These are phyloP conservation scores for Psilocybe azurescens DNA, from an alignment of 768 basidiomycete species.

Conservation along the genomic window DNA sequence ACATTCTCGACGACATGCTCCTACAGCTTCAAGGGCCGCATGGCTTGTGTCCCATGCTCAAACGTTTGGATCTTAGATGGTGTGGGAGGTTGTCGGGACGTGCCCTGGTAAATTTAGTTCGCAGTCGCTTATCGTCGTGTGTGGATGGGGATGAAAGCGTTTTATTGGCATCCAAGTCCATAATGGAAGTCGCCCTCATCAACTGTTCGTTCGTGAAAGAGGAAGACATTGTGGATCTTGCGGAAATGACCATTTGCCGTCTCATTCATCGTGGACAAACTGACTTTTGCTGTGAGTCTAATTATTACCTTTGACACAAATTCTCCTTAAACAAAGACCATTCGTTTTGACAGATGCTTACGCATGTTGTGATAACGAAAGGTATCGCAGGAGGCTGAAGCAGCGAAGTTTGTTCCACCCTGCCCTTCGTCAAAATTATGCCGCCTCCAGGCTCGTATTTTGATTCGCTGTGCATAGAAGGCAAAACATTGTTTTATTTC, in stretches of 20 bases:
- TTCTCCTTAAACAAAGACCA: conserved; percentile 7
- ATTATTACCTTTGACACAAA: neutral
- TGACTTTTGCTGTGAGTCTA: conserved; percentile 61
- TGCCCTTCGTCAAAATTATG: conserved; percentile 3
- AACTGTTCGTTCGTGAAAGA: conserved; percentile 64
- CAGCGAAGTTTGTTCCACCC: conserved; percentile 30
- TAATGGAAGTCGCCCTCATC: conserved; percentile 52
- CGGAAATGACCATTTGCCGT: conserved; percentile 50
- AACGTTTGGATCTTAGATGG: conserved; percentile 61
- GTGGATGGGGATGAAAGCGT: neutral
- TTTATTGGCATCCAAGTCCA: conserved; percentile 11
- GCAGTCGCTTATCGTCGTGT: conserved; percentile 34
- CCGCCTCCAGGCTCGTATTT: conserved; percentile 17
- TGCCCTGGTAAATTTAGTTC: conserved; percentile 55
- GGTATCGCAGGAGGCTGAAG: conserved; percentile 57
- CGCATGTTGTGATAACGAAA: conserved; percentile 60
- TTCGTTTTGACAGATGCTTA: conserved; percentile 37
- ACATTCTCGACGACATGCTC: conserved; percentile 54
- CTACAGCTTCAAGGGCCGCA: conserved; percentile 39
- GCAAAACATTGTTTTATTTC: neutral
- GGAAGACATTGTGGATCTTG: conserved; percentile 55
- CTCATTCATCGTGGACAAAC: conserved; percentile 44
- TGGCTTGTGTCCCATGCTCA: conserved; percentile 52
- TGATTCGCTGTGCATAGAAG: conserved; percentile 6
- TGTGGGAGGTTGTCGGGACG: conserved; percentile 58